Evolutionary conservation across 805 yeast genomes (phyloP), one percentile per base, ranked within the genome.

Genomic region (Ogataea philodendri): DNA sequence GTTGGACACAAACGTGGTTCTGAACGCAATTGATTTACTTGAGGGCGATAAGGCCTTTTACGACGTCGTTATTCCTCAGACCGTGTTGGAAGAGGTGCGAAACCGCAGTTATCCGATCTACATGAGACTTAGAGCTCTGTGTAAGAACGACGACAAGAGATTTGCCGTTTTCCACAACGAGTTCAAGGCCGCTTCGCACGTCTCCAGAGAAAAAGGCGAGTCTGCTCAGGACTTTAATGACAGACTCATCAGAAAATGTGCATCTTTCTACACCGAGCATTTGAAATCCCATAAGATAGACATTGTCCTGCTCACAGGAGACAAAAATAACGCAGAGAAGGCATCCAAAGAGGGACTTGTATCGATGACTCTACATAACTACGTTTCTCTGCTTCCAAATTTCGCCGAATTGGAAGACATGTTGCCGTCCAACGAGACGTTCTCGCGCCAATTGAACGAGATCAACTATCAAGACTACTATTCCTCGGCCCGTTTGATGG

Each of bases 11-110:
- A 90, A 93, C 54, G 81, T 93, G 46, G 81, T 84, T 1, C 65
- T 93, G 43, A 84, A 81, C 55, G 90, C 95, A 5, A 90, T 93
- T 44, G 99, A 93, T 60, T 65, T 93, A 41, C 64, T 93, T 37
- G 99, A 93, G 59, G 81, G 78, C 51, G 69, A 70, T 14, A 70
- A 74, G 19, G 81, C 84, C 35, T 85, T 93, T 54, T 81, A 72
- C 52, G 97, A 93, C 61, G 96, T 89, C 11, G 81, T 93, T 38
- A 66, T 93, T n/a, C 96, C 97, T 2, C 98, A 93, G 58, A 84
- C 95, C 5, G 97, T 87, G 3, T 67, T 93, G 22, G 97, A 94
- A 49, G 97, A 93, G 60, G 96, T 90, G 7, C 76, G 86, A 46
- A 87, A 87, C 56, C 71, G 81, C 53, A 85, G 95, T 32, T 76